Evolutionary conservation across 2,329 filamentous ascomycete genomes (phyloP).

Genomic region (Xylariaceae sp.): DNA sequence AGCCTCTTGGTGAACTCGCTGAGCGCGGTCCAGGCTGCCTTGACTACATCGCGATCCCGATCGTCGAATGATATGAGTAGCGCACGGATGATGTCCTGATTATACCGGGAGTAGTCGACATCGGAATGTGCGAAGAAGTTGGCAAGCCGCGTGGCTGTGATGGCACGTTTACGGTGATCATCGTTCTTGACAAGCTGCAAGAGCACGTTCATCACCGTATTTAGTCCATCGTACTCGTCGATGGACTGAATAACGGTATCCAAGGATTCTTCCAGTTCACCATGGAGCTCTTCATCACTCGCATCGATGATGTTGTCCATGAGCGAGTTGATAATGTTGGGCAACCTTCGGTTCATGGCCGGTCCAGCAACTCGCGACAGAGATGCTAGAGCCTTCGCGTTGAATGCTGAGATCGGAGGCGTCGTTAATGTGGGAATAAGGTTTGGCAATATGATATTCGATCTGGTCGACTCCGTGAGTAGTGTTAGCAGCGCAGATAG

Average conservation of each 20-base stretch:
- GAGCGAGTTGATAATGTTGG: conserved; percentile 88
- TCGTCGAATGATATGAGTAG: conserved; percentile 94
- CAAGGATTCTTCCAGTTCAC: conserved; percentile 80
- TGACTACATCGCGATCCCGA: conserved; percentile 80
- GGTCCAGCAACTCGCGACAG: conserved; percentile 88
- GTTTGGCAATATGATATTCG: conserved; percentile 95
- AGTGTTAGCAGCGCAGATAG: conserved; percentile 91
- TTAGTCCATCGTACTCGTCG: conserved; percentile 94
- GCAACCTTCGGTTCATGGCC: conserved; percentile 88
- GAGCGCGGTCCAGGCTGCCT: conserved; percentile 86
- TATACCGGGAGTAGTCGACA: conserved; percentile 93
- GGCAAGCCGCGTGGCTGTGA: conserved; percentile 79
- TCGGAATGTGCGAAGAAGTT: conserved; percentile 83
- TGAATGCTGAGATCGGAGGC: conserved; percentile 91
- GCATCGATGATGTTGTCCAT: conserved; percentile 89
- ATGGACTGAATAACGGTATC: conserved; percentile 91
- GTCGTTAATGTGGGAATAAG: conserved; percentile 92
- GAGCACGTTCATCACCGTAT: conserved; percentile 94
- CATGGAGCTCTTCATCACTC: conserved; percentile 74
- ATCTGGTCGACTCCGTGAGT: conserved; percentile 89
- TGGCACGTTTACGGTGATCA: conserved; percentile 82
- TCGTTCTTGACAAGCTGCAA: conserved; percentile 88
- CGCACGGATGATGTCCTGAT: conserved; percentile 91
- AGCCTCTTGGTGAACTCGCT: conserved; percentile 87
- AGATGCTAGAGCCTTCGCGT: conserved; percentile 91